A percentile compares a stretch with the other conserved stretches of the same genome.
Evolutionary conservation across 805 yeast genomes (phyloP).

Genomic region (Saccharomycopsis javanensis): DNA sequence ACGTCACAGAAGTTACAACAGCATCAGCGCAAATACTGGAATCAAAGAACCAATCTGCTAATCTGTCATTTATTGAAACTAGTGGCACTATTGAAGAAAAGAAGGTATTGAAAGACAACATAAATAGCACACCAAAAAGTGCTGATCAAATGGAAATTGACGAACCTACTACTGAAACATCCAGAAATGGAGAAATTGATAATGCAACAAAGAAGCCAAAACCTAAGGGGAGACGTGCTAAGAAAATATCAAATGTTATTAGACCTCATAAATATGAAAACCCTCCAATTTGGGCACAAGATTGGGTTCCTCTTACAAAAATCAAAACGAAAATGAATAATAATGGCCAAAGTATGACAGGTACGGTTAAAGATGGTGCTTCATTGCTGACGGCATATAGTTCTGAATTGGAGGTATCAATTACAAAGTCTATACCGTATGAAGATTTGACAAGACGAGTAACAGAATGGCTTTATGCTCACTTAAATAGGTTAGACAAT

Average conservation of each 20-base stretch:
- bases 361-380: background rate
- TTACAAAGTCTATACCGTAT: slow-evolving; percentile 68
- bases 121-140: too few species aligned
- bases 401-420: slow-evolving; percentile 30
- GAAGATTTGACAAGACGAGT: slow-evolving; percentile 74
- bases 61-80: background rate
- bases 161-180: background rate
- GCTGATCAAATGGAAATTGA: background rate
- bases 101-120: too few species aligned
- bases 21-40: background rate
- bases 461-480: slow-evolving; percentile 85
- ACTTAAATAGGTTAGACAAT: slow-evolving; percentile 49
- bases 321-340: background rate
- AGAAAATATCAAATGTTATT: background rate
- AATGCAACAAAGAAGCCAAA: background rate
- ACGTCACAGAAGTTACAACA: background rate
- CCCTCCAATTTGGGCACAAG: slow-evolving; percentile 74
- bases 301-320: slow-evolving; percentile 41
- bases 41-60: background rate
- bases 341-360: background rate
- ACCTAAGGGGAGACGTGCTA: background rate
- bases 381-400: background rate
- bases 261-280: slow-evolving; percentile 16
- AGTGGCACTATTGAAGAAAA: background rate
- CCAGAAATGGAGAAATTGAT: background rate